These are phyloP conservation scores for Verticillium nonalfalfae DNA, from an alignment of 2,329 filamentous ascomycete species.

Conservation along the genomic window DNA sequence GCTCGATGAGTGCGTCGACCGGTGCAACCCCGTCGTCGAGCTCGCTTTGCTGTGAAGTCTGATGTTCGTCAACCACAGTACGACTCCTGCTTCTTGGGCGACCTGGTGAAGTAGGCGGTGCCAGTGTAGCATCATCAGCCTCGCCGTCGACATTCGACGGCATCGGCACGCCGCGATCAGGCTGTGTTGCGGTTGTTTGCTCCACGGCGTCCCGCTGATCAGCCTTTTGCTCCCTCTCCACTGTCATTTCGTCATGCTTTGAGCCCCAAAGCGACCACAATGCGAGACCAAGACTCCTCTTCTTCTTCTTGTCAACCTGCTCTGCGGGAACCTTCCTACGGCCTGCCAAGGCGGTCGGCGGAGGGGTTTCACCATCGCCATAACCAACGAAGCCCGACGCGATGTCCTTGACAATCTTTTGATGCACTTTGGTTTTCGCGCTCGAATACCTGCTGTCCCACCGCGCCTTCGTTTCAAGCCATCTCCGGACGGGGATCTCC, in stretches of 20 bases:
- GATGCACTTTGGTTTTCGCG: conserved; percentile 65
- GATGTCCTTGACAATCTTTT: conserved; percentile 67
- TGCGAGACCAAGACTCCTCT: conserved; percentile 67
- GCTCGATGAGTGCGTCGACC: conserved; percentile 35
- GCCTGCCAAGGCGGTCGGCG: conserved; percentile 76
- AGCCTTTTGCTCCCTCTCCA: conserved; percentile 51
- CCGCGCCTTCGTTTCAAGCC: conserved; percentile 66
- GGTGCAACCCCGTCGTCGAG: conserved; percentile 30
- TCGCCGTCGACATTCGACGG: conserved; percentile 18
- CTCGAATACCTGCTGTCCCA: conserved; percentile 70
- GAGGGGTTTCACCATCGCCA: conserved; percentile 66
- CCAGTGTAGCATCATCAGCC: conserved; percentile 29
- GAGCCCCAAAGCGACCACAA: conserved; percentile 87
- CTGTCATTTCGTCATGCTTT: conserved; percentile 75
- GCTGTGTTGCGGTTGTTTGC: not conserved
- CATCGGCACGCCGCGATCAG: not conserved
- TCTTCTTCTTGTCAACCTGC: conserved; percentile 48
- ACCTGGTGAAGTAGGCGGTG: conserved; percentile 8
- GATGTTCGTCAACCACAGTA: conserved; percentile 45
- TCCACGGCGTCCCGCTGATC: conserved; percentile 21
- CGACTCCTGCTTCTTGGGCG: conserved; percentile 22
- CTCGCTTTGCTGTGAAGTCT: conserved; percentile 23
- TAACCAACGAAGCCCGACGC: conserved; percentile 65
- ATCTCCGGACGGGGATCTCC: conserved; percentile 70
- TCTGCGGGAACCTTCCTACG: conserved; percentile 43